Conservation (phyloP, 805 yeast species). For the Blastobotrys peoriensis region DNA sequence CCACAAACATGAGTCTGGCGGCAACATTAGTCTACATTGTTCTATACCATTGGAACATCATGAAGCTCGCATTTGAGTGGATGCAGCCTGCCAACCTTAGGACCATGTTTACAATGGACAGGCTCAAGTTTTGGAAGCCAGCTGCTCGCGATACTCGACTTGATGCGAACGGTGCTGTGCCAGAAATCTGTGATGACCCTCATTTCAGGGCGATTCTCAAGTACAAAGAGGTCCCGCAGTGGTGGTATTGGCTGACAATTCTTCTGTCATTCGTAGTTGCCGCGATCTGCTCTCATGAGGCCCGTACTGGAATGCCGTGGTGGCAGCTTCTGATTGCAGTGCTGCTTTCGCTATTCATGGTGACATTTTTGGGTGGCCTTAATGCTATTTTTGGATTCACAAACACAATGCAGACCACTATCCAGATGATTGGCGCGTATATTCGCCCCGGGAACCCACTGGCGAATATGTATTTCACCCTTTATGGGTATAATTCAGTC, state of each 20-base stretch:
- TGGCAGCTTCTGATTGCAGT: constrained; percentile 54
- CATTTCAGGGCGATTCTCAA: constrained; percentile 51
- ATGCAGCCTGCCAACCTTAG: constrained; percentile 15
- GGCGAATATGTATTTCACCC: constrained; percentile 47
- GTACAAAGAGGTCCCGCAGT: constrained; percentile 58
- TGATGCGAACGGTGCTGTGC: constrained; percentile 15
- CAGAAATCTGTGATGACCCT: constrained; percentile 38
- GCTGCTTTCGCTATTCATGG: constrained; percentile 44
- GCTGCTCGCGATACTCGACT: constrained; percentile 18
- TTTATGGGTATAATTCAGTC: constrained; percentile 53
- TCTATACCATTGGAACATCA: constrained; percentile 26
- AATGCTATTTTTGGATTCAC: constrained; percentile 45
- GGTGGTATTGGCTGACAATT: constrained; percentile 44
- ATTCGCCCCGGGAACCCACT: constrained; percentile 51
- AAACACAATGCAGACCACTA: constrained; percentile 39
- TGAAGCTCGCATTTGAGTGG: constrained; percentile 26
- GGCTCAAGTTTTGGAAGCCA: constrained; percentile 44
- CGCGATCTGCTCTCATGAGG: constrained; percentile 37
- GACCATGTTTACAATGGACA: constrained; percentile 32
- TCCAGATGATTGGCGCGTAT: constrained; percentile 52
- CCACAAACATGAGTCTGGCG: constrained; percentile 31
- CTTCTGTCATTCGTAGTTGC: constrained; percentile 40
- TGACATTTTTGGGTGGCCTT: constrained; percentile 47
- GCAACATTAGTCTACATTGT: constrained; percentile 32
- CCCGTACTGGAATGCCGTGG: constrained; percentile 44